Evolutionary conservation across 345 rosid species (phyloP).

Genomic region (Eucalyptus paniculata): DNA sequence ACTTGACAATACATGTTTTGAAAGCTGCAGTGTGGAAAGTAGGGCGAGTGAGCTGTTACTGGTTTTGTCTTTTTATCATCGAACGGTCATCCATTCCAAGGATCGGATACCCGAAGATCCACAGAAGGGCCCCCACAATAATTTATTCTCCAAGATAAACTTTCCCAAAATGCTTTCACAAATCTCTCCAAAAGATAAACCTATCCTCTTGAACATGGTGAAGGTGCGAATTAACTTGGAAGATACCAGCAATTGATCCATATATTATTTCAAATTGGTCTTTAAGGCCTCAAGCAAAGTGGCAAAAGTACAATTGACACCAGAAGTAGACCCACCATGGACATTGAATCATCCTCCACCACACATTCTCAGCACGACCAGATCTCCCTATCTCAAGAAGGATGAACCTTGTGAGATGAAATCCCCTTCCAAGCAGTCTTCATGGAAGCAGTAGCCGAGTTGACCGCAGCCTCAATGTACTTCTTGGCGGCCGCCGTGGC

Average conservation of each 20-base stretch:
- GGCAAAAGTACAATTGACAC: background rate
- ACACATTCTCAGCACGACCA: background rate
- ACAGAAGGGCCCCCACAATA: background rate
- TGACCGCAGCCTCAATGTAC: constrained; percentile 67
- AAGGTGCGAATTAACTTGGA: background rate
- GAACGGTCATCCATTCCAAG: background rate
- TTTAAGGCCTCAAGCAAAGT: background rate
- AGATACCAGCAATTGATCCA: background rate
- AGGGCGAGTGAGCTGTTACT: background rate
- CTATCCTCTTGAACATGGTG: background rate
- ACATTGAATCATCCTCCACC: background rate
- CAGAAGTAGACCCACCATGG: background rate
- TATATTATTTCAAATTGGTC: background rate
- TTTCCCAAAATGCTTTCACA: background rate
- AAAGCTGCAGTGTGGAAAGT: background rate
- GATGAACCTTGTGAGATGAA: constrained; percentile 61
- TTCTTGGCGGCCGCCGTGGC: constrained; percentile 53
- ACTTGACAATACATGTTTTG: background rate
- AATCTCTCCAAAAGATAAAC: accelerated
- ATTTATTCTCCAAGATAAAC: background rate
- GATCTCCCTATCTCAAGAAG: constrained; percentile 18
- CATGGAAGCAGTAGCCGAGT: constrained; percentile 78
- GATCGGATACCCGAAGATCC: background rate
- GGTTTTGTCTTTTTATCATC: background rate
- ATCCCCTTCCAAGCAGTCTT: constrained; percentile 63